Evolutionary conservation across 2,329 filamentous ascomycete genomes (phyloP), one percentile per base, ranked within the genome.

Genomic region (Xylariaceae sp.): DNA sequence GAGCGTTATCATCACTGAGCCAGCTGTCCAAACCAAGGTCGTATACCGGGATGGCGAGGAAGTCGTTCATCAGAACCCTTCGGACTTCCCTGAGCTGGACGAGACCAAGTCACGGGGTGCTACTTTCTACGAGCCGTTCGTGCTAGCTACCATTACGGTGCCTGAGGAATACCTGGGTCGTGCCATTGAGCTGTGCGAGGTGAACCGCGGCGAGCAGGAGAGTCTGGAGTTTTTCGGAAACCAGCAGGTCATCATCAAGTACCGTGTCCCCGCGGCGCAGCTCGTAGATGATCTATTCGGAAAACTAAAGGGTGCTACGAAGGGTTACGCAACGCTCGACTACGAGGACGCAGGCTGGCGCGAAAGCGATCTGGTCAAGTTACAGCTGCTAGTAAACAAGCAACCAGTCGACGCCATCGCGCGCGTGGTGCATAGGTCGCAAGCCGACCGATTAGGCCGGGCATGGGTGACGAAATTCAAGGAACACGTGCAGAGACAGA

Each of bases 241-340:
- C 1, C 89, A 86, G 0, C 94, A 99, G 71, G 92, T 97, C 55
- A 97, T 99, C 59, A 76, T 99, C 35, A 92, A 92, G 65, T 99
- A 99, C 69, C 84, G 91, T 50, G 74, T 99, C 1, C 94, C 94
- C 0, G 80, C 96, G 0, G 85, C 91, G 1, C 89, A 96, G 51
- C 78, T 99, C 3, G 94, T 99, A 0, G 94, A 97, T 64, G 94
- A 99, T 71, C 87, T 99, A 68, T 99, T 99, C 70, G 94, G 94
- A 50, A 96, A 95, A 72, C 78, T 99, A 51, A 99, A 99, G 71
- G 89, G 91, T 39, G 81, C 84, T 0, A 96, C 91, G 2, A 96
- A 96, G 70, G 94, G 94, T 8, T 99, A 99, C 65, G 94, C 94
- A 0, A 94, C 88, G 37, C 80, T 99, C 4, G 94, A 99, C 71